Evolutionary conservation across 805 yeast species (phyloP).

Genomic region (Saccharomycopsis oosterbeekiorum): DNA sequence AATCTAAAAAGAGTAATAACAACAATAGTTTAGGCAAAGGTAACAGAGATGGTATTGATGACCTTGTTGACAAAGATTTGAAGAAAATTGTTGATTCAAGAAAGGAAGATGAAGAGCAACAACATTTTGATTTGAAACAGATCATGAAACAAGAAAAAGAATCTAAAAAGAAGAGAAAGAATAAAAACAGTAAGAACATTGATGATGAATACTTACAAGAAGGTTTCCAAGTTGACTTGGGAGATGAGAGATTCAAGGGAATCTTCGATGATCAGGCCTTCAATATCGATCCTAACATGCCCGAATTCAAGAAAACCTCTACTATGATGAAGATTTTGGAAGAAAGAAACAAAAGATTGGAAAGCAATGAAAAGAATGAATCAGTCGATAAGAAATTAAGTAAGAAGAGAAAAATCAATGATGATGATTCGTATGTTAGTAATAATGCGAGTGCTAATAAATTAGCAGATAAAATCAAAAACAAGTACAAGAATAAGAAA

Average conservation of each 20-base stretch:
- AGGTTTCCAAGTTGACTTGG: slow-evolving; percentile 46
- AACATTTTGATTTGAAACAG: slow-evolving; percentile 76
- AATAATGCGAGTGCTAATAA: background rate
- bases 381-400: background rate
- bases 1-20: slow-evolving; percentile 33
- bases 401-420: slow-evolving; percentile 2
- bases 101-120: slow-evolving; percentile 36
- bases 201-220: slow-evolving; percentile 43
- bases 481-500: slow-evolving; percentile 10
- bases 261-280: slow-evolving; percentile 78
- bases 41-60: slow-evolving; percentile 17
- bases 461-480: slow-evolving; percentile 14
- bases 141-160: slow-evolving; percentile 64
- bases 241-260: slow-evolving; percentile 77
- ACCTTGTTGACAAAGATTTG: slow-evolving; percentile 21
- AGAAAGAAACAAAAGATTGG: slow-evolving; percentile 47
- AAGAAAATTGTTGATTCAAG: slow-evolving; percentile 15
- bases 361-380: background rate
- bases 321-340: slow-evolving; percentile 77
- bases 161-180: slow-evolving; percentile 39
- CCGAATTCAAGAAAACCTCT: slow-evolving; percentile 81
- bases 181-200: slow-evolving; percentile 37
- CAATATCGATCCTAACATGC: slow-evolving; percentile 88
- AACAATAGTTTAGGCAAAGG: slow-evolving; percentile 21
- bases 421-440: background rate